Conservation (phyloP, 768 basidiomycete species). For the Serendipita vermifera region DNA sequence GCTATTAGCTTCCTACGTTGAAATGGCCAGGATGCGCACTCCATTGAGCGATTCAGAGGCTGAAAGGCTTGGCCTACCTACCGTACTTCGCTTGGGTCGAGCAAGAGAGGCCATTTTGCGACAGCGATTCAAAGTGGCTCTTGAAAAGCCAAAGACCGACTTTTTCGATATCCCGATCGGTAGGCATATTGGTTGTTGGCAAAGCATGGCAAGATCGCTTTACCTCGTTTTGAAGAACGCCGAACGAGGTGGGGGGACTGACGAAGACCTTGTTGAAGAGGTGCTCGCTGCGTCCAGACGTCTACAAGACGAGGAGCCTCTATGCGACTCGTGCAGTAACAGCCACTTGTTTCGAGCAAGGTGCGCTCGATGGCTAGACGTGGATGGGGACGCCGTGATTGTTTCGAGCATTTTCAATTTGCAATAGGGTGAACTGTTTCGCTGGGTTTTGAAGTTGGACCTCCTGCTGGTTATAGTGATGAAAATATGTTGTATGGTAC, state of each 20-base stretch:
- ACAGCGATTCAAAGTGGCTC: not conserved
- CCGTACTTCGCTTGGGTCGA: slow-evolving; percentile 4
- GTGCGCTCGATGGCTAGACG: not conserved
- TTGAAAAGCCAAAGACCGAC: slow-evolving; percentile 7
- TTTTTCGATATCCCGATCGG: not conserved
- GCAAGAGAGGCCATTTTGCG: slow-evolving; percentile 2
- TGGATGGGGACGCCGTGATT: slow-evolving; percentile 5
- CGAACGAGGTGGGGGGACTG: not conserved
- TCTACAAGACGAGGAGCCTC: not conserved
- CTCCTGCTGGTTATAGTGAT: too few species aligned
- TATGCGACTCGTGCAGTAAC: slow-evolving; percentile 7
- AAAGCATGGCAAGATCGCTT: not conserved
- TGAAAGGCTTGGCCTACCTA: not conserved
- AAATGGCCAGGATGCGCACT: slow-evolving; percentile 2
- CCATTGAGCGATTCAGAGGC: slow-evolving; percentile 4
- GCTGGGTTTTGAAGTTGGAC: too few species aligned
- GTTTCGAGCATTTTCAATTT: slow-evolving; percentile 5
- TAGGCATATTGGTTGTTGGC: not conserved
- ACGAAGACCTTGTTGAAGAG: slow-evolving; percentile 2
- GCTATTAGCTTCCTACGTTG: slow-evolving; percentile 3
- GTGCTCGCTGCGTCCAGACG: slow-evolving; percentile 1
- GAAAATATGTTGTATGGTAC: too few species aligned
- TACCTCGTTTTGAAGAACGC: slow-evolving; percentile 1
- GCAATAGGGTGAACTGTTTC: too few species aligned
- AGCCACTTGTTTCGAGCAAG: not conserved